Evolutionary conservation across 345 rosid species (phyloP), one percentile per base, ranked within the genome.

Genomic region (Salix koriyanagi): DNA sequence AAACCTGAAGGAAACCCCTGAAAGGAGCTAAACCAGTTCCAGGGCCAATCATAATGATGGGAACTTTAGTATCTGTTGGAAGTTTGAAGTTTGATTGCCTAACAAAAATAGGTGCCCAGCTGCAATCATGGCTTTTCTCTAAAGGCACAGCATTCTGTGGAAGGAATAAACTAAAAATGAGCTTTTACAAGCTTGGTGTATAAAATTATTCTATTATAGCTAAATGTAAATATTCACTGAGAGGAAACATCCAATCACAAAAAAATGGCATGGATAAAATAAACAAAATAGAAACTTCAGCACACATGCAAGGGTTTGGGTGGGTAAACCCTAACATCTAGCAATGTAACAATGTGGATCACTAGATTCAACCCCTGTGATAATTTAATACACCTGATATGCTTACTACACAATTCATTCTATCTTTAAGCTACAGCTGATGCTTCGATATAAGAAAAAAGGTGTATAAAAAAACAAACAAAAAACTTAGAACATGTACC

Each of bases 21-120:
- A 96, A 96, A 67, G 98, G 99, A 86, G 99, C 98, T 81, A 92
- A 85, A 39, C 99, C 99, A 71, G 98, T 93, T 65, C 98, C 98
- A 71, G 99, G 98, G 80, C 98, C 99, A 82, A 96, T 86, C 97
- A 96, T 94, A 76, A 96, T 85, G 74, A 96, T 80, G 37, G 98
- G 98, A 67, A 92, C 91, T 64, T 86, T 87, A 73, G 89, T 64
- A 82, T 94, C 94, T 11, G 83, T 64, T 67, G 98, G 97, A 82
- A 96, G 96, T 85, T 86, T 96, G 82, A 96, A 96, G 85, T 91
- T 92, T 23, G 98, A 96, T 83, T 93, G 97, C 75, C 99, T 83
- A 66, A 92, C 91, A 86, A 87, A 93, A 83, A 94, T 85, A 10
- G 98, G 94, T 16, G 97, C 96, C 83, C 91, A 91, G 83, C 89